phyloP scores from a whole-genome alignment of 495 filamentous ascomycete species.

The Xylaria cubensis region DNA sequence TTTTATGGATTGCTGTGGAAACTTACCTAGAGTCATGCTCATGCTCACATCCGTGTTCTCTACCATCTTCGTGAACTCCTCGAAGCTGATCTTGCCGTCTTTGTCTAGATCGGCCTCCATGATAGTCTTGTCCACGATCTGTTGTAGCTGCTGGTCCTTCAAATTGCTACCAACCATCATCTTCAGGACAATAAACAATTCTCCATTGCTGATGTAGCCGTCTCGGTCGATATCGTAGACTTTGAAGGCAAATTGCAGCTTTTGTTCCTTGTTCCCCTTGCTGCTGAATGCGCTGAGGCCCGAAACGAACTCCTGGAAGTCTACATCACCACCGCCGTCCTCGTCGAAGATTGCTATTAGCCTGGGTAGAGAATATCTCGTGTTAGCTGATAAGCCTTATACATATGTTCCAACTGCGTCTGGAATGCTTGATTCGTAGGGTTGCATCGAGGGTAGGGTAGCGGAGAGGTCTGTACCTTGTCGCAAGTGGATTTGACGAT shows the following conservation, averaged over 20 bases:
- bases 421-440: not conserved
- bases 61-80: constrained; percentile 99
- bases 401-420: not conserved
- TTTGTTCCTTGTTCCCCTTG: constrained; percentile 99
- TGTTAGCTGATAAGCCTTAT: constrained; percentile 18
- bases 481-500: constrained; percentile 95
- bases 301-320: constrained; percentile 99
- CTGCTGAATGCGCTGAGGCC: constrained; percentile 93
- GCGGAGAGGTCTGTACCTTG: constrained; percentile 64
- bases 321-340: constrained; percentile 96
- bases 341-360: constrained; percentile 99
- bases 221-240: constrained; percentile 99
- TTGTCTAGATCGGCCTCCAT: constrained; percentile 98
- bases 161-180: constrained; percentile 99
- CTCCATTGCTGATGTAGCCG: constrained; percentile 98
- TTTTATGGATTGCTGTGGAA: not conserved
- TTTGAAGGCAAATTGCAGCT: constrained; percentile 96
- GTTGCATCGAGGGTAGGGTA: constrained; percentile 5
- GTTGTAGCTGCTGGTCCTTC: constrained; percentile 98
- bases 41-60: constrained; percentile 96
- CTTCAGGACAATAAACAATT: constrained; percentile 99
- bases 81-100: constrained; percentile 98
- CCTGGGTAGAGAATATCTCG: constrained; percentile 49
- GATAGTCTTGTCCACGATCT: constrained; percentile 99
- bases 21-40: constrained; percentile 96